These are phyloP conservation scores for Carex scoparia DNA, from an alignment of 176 grass and related monocot species.

Conservation along the genomic window DNA sequence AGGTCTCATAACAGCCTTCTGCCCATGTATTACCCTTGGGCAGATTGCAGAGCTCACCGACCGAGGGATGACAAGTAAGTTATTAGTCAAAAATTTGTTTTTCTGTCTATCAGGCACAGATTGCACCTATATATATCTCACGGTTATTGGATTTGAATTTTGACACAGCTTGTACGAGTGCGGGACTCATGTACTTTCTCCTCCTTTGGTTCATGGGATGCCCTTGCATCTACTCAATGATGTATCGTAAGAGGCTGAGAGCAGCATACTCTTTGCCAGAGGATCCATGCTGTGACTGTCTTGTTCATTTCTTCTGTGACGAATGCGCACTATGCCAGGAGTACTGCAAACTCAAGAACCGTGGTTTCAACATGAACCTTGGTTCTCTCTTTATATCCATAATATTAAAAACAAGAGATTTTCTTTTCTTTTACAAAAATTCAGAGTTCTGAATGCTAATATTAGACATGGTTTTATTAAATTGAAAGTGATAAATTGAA, in stretches of 20 bases:
- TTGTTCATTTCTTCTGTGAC: conserved; percentile 53
- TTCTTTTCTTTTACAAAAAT: neutral
- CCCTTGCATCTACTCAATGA: conserved; percentile 46
- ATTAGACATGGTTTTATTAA: neutral
- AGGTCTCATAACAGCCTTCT: conserved; percentile 54
- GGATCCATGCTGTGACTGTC: conserved; percentile 52
- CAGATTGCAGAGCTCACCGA: conserved; percentile 47
- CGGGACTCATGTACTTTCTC: conserved; percentile 34
- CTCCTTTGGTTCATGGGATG: conserved; percentile 4
- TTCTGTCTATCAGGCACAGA: neutral
- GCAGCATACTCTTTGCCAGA: conserved; percentile 31
- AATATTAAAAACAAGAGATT: neutral
- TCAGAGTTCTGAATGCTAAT: neutral
- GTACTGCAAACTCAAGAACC: conserved; percentile 57
- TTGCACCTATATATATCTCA: too few relatives aligned
- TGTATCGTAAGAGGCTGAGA: conserved; percentile 49
- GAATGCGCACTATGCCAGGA: conserved; percentile 54
- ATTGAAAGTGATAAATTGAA: neutral
- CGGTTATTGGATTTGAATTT: neutral
- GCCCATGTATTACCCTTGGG: conserved; percentile 58
- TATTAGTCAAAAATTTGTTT: neutral
- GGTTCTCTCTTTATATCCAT: conserved; percentile 20
- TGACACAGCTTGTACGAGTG: conserved; percentile 35
- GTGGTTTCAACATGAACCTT: conserved; percentile 47
- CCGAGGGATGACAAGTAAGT: conserved; percentile 35